Evolutionary conservation across 139 green algal genomes (phyloP), one percentile per base, ranked within the genome.

Genomic region (Tetradesmus lagerheimii): DNA sequence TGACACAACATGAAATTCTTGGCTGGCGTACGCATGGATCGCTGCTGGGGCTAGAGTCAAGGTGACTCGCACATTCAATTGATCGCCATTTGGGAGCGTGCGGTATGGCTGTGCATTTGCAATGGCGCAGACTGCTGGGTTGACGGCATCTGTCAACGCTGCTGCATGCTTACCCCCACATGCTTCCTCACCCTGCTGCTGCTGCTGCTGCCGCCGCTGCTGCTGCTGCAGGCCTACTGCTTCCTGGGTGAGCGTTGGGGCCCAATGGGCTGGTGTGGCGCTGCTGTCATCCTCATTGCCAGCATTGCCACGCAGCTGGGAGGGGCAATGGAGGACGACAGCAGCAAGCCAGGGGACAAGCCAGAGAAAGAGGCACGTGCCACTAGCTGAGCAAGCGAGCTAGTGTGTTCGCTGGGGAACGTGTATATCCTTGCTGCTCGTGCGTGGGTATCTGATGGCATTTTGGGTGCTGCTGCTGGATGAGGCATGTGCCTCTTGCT

Each of bases 171-270:
- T 47, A n/a, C 14, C 35, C 0, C 15, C 14, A 18, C 35, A 35
- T 35, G 66, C 27, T 14, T 27, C 6, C 2, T 23, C 27, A 29
- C 3, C 1, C 27, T 37, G 25, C 25, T 35, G 20, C 41, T 43
- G 37, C 53, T 80, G 94, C 93, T 31, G 95, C 93, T 4, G n/a
- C n/a, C n/a, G n/a, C n/a, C n/a, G n/a, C n/a, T n/a, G 47, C 29
- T 79, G 95, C 18, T 78, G 67, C 67, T 38, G 25, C 57, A 87
- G 83, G 94, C 94, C 8, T 97, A 92, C 38, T 67, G 89, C 23
- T 45, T 97, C 78, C 89, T 97, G 45, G 94, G 94, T 27, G 95
- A 97, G 91, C 89, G 95, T 34, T 97, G 93, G 92, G 95, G 94
- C 3, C 75, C 92, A 4, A 75, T 90, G 67, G 95, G 95, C 39